phyloP scores from a whole-genome alignment of 192 early-diverging fungal genomes.

The Mortierella claussenii region DNA sequence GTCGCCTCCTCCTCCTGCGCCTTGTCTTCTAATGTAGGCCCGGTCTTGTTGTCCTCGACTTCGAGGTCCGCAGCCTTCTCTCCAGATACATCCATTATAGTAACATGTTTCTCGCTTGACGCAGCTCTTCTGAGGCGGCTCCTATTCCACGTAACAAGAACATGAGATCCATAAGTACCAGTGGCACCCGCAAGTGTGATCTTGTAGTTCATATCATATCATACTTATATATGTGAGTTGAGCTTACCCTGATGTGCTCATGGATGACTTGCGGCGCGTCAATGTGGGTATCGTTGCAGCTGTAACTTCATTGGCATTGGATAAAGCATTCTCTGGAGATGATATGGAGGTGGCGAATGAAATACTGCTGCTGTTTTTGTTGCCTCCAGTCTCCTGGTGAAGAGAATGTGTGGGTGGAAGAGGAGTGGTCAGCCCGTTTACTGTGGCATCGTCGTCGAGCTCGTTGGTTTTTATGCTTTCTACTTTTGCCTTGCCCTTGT shows the following conservation, averaged over 20 bases:
- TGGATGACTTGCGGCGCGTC: slow-evolving; percentile 22
- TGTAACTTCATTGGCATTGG: neutral
- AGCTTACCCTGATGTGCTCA: slow-evolving; percentile 18
- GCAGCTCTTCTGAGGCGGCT: slow-evolving; percentile 10
- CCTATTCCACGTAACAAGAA: too few relatives aligned
- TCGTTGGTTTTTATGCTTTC: neutral
- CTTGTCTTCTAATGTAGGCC: slow-evolving; percentile 4
- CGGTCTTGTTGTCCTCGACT: neutral
- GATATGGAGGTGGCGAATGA: too few relatives aligned
- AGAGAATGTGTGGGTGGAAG: neutral
- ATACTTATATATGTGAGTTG: too few relatives aligned
- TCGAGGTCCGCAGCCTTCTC: neutral
- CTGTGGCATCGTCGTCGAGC: neutral
- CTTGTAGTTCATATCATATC: too few relatives aligned
- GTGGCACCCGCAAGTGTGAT: too few relatives aligned
- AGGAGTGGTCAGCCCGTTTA: neutral
- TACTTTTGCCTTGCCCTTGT: neutral
- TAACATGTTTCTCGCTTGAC: slow-evolving; percentile 45
- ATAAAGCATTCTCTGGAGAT: neutral
- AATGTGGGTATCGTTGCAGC: neutral
- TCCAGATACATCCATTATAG: slow-evolving; percentile 16
- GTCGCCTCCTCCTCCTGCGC: slow-evolving; percentile 17
- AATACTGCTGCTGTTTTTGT: neutral
- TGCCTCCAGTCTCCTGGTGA: neutral
- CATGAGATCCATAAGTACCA: too few relatives aligned